A percentile compares a stretch with the other conserved stretches of the same genome.
Conservation (phyloP, 1,284 basidiomycete species). For the Pyrrhoderma noxium region DNA sequence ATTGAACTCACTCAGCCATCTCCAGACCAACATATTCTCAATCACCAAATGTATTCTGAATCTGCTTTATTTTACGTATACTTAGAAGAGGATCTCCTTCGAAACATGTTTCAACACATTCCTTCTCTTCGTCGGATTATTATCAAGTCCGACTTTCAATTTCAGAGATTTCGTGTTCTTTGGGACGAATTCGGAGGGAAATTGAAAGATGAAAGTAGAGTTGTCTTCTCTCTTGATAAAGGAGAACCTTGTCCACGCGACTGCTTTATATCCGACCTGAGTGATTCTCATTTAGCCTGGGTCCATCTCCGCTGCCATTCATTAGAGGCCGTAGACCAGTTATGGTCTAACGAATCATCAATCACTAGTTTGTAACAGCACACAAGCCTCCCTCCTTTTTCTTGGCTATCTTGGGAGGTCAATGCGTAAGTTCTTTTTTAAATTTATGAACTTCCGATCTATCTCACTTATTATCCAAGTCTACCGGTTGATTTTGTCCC, state of each 20-base stretch:
- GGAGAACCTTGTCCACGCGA: not conserved
- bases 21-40: not conserved
- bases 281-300: not conserved
- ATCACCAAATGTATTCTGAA: conserved; percentile 2
- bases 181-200: conserved; percentile 1
- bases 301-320: not conserved
- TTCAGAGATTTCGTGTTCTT: conserved; percentile 4
- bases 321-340: not conserved
- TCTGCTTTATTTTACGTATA: conserved; percentile 1
- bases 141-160: conserved; percentile 1
- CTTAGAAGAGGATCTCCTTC: conserved; percentile 2
- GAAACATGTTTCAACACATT: not conserved
- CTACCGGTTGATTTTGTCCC: no score
- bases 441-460: no score
- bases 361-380: not conserved
- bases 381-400: no score
- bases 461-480: no score
- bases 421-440: no score
- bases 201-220: conserved; percentile 1
- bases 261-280: not conserved
- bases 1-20: conserved; percentile 10
- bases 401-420: no score
- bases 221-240: not conserved
- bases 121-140: conserved; percentile 6
- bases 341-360: not conserved